Conservation (phyloP, 2,329 filamentous ascomycete species). For the Aspergillus caelatus region DNA sequence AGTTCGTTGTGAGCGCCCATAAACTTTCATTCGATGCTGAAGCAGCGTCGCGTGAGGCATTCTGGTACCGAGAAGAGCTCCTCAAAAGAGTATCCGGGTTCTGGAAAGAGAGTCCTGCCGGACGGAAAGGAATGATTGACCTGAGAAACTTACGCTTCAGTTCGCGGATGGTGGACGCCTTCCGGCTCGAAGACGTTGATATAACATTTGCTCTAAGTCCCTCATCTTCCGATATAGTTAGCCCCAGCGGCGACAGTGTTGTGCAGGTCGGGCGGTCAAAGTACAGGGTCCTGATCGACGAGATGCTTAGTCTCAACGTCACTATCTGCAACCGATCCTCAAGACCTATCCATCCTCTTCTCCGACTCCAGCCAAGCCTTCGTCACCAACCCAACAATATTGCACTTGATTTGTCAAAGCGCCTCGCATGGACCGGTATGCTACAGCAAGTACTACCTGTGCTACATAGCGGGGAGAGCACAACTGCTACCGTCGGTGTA, state of each 20-base stretch:
- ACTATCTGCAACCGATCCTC: slow-evolving; percentile 73
- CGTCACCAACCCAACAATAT: slow-evolving; percentile 71
- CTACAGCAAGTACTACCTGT: slow-evolving; percentile 73
- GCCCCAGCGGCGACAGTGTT: slow-evolving; percentile 25
- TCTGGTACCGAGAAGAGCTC: slow-evolving; percentile 87
- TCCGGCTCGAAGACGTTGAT: slow-evolving; percentile 79
- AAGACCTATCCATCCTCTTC: slow-evolving; percentile 68
- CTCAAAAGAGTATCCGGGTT: slow-evolving; percentile 70
- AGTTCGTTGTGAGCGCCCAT: slow-evolving; percentile 84
- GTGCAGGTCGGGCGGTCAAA: slow-evolving; percentile 48
- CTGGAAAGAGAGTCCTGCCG: slow-evolving; percentile 67
- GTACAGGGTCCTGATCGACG: slow-evolving; percentile 57
- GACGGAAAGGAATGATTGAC: slow-evolving; percentile 70
- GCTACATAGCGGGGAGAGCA: slow-evolving; percentile 61
- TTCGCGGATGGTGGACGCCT: slow-evolving; percentile 77
- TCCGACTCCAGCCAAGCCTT: slow-evolving; percentile 77
- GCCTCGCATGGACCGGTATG: slow-evolving; percentile 82
- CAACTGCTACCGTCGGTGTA: slow-evolving; percentile 67
- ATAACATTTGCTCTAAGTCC: slow-evolving; percentile 54
- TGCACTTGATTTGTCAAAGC: slow-evolving; percentile 78
- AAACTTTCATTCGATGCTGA: slow-evolving; percentile 80
- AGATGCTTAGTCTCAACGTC: slow-evolving; percentile 71
- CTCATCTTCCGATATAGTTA: slow-evolving; percentile 28
- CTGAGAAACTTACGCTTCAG: slow-evolving; percentile 74
- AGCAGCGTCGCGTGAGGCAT: slow-evolving; percentile 75